These are phyloP conservation scores for Fusarium sarcochroum DNA, from an alignment of 2,329 filamentous ascomycete genomes.

Conservation along the genomic window DNA sequence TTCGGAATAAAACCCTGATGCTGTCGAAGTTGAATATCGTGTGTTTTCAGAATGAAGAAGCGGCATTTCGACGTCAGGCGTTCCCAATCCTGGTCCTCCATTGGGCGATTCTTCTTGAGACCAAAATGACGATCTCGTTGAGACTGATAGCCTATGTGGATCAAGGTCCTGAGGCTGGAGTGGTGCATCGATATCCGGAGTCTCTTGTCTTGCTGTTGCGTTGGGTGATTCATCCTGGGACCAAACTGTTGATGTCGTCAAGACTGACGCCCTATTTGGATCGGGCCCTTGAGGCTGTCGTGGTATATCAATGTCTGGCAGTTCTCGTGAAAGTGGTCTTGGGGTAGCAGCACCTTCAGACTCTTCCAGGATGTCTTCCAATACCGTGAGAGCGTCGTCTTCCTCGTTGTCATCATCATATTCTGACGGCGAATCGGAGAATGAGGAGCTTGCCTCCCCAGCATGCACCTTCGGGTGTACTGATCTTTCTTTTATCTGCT, in stretches of 20 bases:
- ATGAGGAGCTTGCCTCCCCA: constrained; percentile 3
- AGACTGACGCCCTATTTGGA: constrained; percentile 21
- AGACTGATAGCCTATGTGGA: constrained; percentile 13
- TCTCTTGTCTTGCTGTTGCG: constrained; percentile 9
- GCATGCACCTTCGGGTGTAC: constrained; percentile 8
- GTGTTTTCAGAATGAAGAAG: constrained; percentile 23
- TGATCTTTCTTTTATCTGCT: constrained; percentile 18
- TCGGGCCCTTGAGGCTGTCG: constrained; percentile 8
- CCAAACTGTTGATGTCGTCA: constrained; percentile 34
- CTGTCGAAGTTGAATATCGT: constrained; percentile 33
- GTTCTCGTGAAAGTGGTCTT: constrained; percentile 25
- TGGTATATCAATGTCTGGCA: constrained; percentile 30
- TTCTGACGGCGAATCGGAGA: constrained; percentile 34
- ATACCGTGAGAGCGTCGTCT: constrained; percentile 28
- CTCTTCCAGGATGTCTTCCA: constrained; percentile 26
- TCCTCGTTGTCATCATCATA: constrained; percentile 28
- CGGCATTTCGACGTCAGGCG: constrained; percentile 17
- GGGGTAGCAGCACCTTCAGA: constrained; percentile 24
- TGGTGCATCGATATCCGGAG: constrained; percentile 27
- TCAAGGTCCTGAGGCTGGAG: constrained; percentile 25
- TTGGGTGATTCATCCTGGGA: constrained; percentile 17
- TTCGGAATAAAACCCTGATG: constrained; percentile 30
- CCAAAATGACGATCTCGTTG: constrained; percentile 25
- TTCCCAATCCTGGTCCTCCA: constrained; percentile 10
- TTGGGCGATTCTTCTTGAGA: constrained; percentile 3